Base-by-base conservation (phyloP, 2,329 filamentous ascomycete species). In the Pleomassaria siparia region DNA sequence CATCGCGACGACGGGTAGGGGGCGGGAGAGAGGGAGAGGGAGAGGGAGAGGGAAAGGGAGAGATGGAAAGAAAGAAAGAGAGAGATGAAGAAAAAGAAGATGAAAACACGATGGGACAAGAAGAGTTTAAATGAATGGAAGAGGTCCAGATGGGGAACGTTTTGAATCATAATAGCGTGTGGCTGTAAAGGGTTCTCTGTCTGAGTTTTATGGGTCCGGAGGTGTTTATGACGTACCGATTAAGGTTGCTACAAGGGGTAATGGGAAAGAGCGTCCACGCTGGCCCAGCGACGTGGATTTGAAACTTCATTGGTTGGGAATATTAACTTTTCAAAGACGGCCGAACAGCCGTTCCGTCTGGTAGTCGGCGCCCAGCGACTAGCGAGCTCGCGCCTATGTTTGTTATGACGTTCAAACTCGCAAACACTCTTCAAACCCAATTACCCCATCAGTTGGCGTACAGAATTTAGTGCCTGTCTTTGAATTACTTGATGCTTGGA, bases 151-250 rank as follows among this genome's bases (percentile, higher is more conserved):
- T 33, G 4, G 45, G 28, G 47, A 33, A 39, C 42, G 44, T 55
- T 48, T 29, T 37, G 43, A n/a, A n/a, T n/a, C n/a, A 49, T 37
- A 50, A 47, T 52, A 51, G 59, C 61, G 57, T 59, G 57, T 53
- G 55, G 59, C 50, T 39, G 51, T 53, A 40, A 48, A 54, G 46
- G n/a, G n/a, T n/a, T n/a, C n/a, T n/a, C 43, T 33, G 52, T 51
- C 46, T 50, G 50, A 46, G 46, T 54, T 59, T 62, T 59, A 62
- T 58, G 62, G 56, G 45, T 39, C 47, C 9, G 20, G 13, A 30
- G 24, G 35, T 55, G 50, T n/a, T n/a, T n/a, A 62, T 65, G 60
- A 65, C 62, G 60, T 63, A 43, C n/a, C 13, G 18, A n/a, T n/a
- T n/a, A n/a, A n/a, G n/a, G n/a, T n/a, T n/a, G n/a, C n/a, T n/a